phyloP scores from a whole-genome alignment of 768 basidiomycete genomes.

The Chalciporus piperatus region DNA sequence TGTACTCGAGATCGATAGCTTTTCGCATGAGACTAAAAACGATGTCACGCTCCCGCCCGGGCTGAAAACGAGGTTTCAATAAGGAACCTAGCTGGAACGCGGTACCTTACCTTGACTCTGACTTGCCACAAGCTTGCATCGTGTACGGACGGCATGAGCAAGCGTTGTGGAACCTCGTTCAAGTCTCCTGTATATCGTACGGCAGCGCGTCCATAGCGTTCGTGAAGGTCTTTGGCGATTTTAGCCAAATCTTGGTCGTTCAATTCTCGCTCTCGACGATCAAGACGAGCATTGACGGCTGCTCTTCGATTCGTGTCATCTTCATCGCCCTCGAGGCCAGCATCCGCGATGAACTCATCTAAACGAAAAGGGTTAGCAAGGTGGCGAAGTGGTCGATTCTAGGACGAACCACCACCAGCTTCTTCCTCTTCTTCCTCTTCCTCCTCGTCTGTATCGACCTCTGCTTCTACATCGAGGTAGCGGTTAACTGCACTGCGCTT shows the following conservation, averaged over 20 bases:
- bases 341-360: conserved; percentile 72
- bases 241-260: conserved; percentile 79
- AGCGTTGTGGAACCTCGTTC: conserved; percentile 88
- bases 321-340: conserved; percentile 63
- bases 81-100: background rate
- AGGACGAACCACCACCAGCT: conserved; percentile 48
- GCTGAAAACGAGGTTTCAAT: conserved; percentile 41
- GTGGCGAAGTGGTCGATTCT: background rate
- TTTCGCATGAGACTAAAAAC: conserved; percentile 95
- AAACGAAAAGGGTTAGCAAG: conserved; percentile 12
- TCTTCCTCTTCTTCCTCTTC: conserved; percentile 89
- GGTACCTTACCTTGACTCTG: conserved; percentile 71
- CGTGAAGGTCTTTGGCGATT: conserved; percentile 78
- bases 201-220: conserved; percentile 69
- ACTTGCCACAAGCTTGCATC: conserved; percentile 97
- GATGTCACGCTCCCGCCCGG: conserved; percentile 89
- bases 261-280: conserved; percentile 66
- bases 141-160: conserved; percentile 95
- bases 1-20: conserved; percentile 79
- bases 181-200: conserved; percentile 86
- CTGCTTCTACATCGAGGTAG: conserved; percentile 95
- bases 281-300: conserved; percentile 65
- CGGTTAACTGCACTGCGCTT: conserved; percentile 64
- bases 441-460: conserved; percentile 95
- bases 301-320: conserved; percentile 49